Conservation (phyloP, 352 stramenopile genomes). For the Globisporangium carolinianum region DNA sequence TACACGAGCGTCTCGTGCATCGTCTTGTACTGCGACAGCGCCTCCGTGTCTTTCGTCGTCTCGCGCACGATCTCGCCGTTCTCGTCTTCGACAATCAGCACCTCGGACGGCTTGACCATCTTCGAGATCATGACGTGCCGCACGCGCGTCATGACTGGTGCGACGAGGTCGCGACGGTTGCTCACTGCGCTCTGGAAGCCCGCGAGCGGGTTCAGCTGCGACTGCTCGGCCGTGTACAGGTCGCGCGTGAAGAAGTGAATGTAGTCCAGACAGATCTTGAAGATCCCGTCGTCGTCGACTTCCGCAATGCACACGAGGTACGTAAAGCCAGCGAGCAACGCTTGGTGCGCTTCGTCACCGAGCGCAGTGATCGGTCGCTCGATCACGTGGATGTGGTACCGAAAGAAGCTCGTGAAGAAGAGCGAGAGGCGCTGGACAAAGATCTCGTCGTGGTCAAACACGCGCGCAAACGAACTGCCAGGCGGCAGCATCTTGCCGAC, state of each 20-base stretch:
- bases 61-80: conserved; percentile 96
- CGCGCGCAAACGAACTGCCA: conserved; percentile 89
- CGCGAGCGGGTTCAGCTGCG: conserved; percentile 57
- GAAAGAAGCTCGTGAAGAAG: conserved; percentile 95
- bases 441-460: conserved; percentile 92
- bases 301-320: conserved; percentile 91
- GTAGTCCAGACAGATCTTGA: conserved; percentile 99
- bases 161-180: conserved; percentile 64
- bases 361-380: conserved; percentile 77
- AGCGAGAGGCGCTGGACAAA: conserved; percentile 97
- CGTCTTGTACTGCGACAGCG: conserved; percentile 99
- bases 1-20: conserved; percentile 99
- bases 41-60: conserved; percentile 99
- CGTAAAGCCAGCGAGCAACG: conserved; percentile 90
- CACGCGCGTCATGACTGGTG: conserved; percentile 90
- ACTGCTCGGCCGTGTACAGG: conserved; percentile 92
- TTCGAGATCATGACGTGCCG: conserved; percentile 97
- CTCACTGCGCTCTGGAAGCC: conserved; percentile 43
- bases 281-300: conserved; percentile 93
- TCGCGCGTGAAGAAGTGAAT: conserved; percentile 96
- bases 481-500: conserved; percentile 89
- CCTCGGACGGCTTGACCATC: conserved; percentile 99
- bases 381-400: conserved; percentile 93
- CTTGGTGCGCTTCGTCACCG: conserved; percentile 85
- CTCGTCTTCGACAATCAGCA: conserved; percentile 99